Conservation (phyloP, 2,329 filamentous ascomycete species). For the Diaporthe sp. region DNA sequence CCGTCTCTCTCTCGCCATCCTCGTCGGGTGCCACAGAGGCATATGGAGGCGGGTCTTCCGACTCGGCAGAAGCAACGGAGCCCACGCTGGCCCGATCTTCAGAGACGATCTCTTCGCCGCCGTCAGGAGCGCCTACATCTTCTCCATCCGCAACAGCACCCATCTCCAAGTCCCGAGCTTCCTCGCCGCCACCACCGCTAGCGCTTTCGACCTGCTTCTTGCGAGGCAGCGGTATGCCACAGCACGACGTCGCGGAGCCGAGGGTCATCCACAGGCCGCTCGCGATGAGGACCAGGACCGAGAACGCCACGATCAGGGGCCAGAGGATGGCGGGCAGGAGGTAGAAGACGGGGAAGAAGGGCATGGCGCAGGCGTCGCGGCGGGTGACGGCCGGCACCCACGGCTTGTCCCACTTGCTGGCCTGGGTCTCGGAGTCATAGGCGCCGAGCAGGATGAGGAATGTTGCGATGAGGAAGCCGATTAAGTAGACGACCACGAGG, state of each 20-base stretch:
- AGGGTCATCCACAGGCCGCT: background rate
- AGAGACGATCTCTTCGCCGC: background rate
- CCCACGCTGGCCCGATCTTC: background rate
- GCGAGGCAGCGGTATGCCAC: background rate
- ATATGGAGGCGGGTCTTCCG: background rate
- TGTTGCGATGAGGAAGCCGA: background rate
- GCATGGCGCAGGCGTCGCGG: conserved; percentile 6
- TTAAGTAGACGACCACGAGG: background rate
- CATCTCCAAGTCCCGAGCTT: conserved; percentile 7
- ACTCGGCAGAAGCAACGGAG: background rate
- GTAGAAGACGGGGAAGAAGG: conserved; percentile 36
- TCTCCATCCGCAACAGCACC: conserved; percentile 11
- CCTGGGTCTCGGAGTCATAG: too few relatives aligned
- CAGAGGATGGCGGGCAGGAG: conserved; percentile 35
- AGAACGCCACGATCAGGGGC: conserved; percentile 17
- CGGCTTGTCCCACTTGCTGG: background rate
- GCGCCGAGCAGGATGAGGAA: too few relatives aligned
- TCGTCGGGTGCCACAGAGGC: background rate
- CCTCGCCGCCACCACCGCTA: background rate
- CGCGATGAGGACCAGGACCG: background rate
- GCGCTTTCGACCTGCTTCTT: background rate
- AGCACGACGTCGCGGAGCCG: conserved; percentile 20
- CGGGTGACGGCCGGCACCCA: background rate
- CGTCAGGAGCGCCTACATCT: background rate
- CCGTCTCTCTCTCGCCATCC: background rate